These are phyloP conservation scores for Calonectria ilicicola DNA, from an alignment of 2,329 filamentous ascomycete species.

Conservation along the genomic window DNA sequence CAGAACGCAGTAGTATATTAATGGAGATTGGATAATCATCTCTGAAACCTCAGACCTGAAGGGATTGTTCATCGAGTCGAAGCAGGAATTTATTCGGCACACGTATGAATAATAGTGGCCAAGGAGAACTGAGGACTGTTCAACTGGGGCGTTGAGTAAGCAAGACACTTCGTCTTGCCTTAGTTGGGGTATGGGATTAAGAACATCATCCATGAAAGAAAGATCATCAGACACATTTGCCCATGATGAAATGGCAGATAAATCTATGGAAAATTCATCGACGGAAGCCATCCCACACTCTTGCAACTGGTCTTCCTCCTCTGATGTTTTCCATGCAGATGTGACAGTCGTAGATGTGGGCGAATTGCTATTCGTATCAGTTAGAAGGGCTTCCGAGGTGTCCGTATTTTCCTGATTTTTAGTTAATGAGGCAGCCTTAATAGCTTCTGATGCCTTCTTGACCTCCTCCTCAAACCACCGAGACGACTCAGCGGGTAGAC, in stretches of 20 bases:
- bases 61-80: conserved; percentile 29
- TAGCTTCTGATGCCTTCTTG: not conserved
- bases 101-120: conserved; percentile 28
- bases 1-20: conserved; percentile 25
- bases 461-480: not conserved
- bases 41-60: conserved; percentile 26
- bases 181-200: not conserved
- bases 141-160: not conserved
- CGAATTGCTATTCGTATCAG: not conserved
- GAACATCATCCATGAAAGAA: not conserved
- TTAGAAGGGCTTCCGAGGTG: not conserved
- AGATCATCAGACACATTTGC: not conserved
- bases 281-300: not conserved
- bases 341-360: not conserved
- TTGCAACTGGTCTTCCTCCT: not conserved
- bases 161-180: not conserved
- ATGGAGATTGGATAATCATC: conserved; percentile 21
- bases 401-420: not conserved
- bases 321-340: not conserved
- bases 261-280: not conserved
- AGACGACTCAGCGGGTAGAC: not conserved
- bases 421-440: not conserved
- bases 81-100: conserved; percentile 25
- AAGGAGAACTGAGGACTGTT: conserved; percentile 16
- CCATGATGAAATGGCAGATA: not conserved